Evolutionary conservation across 345 rosid genomes (phyloP), one percentile per base, ranked within the genome.

Genomic region (Salix arbutifolia): DNA sequence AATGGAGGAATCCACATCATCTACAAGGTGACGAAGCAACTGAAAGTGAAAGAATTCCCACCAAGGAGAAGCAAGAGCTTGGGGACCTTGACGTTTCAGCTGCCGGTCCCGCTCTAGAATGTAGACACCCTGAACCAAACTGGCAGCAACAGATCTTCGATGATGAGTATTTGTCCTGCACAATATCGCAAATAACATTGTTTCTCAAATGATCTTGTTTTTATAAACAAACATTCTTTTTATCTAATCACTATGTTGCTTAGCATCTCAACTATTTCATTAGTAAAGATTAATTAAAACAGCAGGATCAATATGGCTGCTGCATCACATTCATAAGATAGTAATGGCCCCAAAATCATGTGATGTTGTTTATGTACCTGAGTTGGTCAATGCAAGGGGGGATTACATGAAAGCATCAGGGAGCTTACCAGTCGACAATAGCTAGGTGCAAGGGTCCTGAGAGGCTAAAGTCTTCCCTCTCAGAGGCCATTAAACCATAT

Each of bases 51-150:
- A 92, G 83, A 89, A 91, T 83, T 88, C 91, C 87, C 97, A 94
- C 99, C 99, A 96, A 18, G 86, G 83, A 40, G 91, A 86, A 77
- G 94, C 97, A 14, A 92, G 77, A 70, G 94, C 94, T 70, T 84
- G 80, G 11, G 85, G 80, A 66, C 84, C 95, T 66, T 84, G 77
- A 26, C 96, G 92, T 73, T 89, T 86, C 72, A 83, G 84, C 82
- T 96, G 99, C 83, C 97, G 93, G 76, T 96, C 99, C 71, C 91
- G 88, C 83, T 94, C 98, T 28, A 90, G 76, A 72, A 89, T 79
- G 76, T 91, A 91, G 73, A 89, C 93, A 31, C 98, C 95, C 77
- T 92, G 90, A 67, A 96, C 96, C 76, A 96, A 84, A 80, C 90
- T 82, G 61, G 97, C 97, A 46, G 94, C 89, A 67, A 96, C 87